Evolutionary conservation across 1,139 yeast genomes (phyloP).

Genomic region (Taphrina populina): DNA sequence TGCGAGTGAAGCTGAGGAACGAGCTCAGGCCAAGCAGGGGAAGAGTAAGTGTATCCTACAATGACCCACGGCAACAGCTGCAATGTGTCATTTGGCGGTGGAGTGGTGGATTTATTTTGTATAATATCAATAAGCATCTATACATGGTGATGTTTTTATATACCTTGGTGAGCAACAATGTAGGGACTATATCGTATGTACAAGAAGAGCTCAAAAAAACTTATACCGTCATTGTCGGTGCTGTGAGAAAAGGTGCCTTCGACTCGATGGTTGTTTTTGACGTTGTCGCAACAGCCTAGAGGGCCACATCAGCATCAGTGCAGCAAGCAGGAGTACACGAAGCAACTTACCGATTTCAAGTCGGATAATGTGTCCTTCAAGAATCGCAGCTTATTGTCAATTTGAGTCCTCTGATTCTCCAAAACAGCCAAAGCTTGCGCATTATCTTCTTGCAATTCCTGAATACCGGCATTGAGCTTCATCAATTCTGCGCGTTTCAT

Average conservation of each 20-base stretch:
- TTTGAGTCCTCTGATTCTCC: constrained; percentile 6
- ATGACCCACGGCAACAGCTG: too few relatives aligned
- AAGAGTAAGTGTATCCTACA: constrained; percentile 23
- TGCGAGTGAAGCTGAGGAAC: constrained; percentile 50
- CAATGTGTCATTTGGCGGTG: too few relatives aligned
- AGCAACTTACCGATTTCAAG: constrained; percentile 10
- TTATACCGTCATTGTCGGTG: too few relatives aligned
- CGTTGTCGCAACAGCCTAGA: too few relatives aligned
- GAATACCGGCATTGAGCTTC: background rate
- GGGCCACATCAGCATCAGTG: too few relatives aligned
- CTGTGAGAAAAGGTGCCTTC: too few relatives aligned
- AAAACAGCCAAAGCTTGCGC: background rate
- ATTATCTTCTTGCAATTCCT: constrained; percentile 13
- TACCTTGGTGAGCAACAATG: too few relatives aligned
- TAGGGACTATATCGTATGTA: too few relatives aligned
- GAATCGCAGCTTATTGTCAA: background rate
- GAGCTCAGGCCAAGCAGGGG: constrained; percentile 1
- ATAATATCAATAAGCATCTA: background rate
- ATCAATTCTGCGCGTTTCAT: constrained; percentile 18
- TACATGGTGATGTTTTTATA: too few relatives aligned
- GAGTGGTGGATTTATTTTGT: background rate
- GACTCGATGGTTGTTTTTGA: too few relatives aligned
- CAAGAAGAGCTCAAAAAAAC: too few relatives aligned
- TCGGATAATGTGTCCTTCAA: constrained; percentile 7
- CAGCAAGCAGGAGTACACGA: too few relatives aligned